These are phyloP conservation scores for Scenedesmus sp. DNA, from an alignment of 163 green algal species.

Conservation along the genomic window DNA sequence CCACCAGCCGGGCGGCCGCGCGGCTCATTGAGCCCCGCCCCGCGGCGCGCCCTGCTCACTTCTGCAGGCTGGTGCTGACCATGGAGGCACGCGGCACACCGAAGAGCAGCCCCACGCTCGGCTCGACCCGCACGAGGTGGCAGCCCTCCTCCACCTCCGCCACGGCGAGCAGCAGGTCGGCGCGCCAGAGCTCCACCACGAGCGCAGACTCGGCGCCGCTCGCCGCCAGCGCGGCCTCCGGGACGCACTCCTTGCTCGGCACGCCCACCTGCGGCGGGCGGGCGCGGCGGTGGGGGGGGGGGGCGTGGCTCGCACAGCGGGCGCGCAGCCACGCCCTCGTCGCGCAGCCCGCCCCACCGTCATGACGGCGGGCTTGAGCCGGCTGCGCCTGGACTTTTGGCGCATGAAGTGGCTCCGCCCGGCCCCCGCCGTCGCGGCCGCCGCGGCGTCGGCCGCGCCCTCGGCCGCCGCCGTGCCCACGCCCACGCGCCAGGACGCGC, in stretches of 20 bases:
- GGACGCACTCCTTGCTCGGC: conserved; percentile 2
- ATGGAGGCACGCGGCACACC: conserved; percentile 31
- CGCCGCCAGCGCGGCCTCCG: not conserved
- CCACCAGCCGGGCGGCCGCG: too few species aligned
- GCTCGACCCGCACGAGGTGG: conserved; percentile 43
- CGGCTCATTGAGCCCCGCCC: too few species aligned
- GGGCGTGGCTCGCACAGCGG: too few species aligned
- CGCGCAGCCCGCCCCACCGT: conserved; percentile 35
- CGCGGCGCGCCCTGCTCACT: conserved; percentile 42
- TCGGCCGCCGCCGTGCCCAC: conserved; percentile 28
- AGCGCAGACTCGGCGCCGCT: not conserved
- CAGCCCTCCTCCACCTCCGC: conserved; percentile 47
- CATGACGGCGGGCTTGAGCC: conserved; percentile 52
- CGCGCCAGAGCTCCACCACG: conserved; percentile 52
- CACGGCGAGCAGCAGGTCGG: conserved; percentile 53
- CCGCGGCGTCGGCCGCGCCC: not conserved
- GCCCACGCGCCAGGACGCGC: conserved; percentile 55
- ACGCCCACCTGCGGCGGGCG: conserved; percentile 9
- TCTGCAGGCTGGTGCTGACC: conserved; percentile 33
- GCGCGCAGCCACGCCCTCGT: too few species aligned
- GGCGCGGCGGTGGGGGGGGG: too few species aligned
- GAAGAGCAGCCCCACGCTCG: conserved; percentile 36
- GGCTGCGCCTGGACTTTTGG: conserved; percentile 8
- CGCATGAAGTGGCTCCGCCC: conserved; percentile 4
- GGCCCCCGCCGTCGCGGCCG: not conserved